These are phyloP conservation scores for Pulveroboletus sp. DNA, from an alignment of 768 basidiomycete species.

Conservation along the genomic window DNA sequence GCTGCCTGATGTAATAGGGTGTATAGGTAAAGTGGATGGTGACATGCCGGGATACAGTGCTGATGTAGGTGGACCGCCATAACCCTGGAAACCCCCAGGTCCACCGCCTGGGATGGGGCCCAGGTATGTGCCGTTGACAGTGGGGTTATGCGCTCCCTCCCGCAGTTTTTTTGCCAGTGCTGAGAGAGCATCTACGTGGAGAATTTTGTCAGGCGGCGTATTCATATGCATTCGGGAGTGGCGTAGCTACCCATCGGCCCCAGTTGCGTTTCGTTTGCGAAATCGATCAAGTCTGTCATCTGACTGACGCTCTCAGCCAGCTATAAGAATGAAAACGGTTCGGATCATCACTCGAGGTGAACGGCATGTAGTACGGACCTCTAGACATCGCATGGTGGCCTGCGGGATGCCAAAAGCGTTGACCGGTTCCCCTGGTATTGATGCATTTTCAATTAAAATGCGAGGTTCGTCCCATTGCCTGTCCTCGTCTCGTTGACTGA, in stretches of 20 bases:
- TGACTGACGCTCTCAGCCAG: conserved; percentile 80
- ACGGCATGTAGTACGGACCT: conserved; percentile 43
- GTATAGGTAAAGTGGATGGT: conserved; percentile 43
- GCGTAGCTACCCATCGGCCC: conserved; percentile 65
- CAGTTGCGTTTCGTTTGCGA: conserved; percentile 48
- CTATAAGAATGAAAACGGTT: conserved; percentile 31
- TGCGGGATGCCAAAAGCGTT: conserved; percentile 89
- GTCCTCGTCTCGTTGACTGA: conserved; percentile 45
- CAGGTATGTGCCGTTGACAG: conserved; percentile 18
- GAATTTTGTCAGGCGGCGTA: conserved; percentile 18
- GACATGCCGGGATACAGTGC: conserved; percentile 47
- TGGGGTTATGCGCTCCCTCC: conserved; percentile 17
- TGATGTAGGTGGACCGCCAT: conserved; percentile 32
- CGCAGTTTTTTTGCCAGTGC: conserved; percentile 40
- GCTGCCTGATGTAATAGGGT: conserved; percentile 38
- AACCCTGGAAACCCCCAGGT: conserved; percentile 23
- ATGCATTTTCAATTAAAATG: conserved; percentile 54
- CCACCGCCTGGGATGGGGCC: conserved; percentile 15
- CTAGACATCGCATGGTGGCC: conserved; percentile 85
- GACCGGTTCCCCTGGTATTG: conserved; percentile 80
- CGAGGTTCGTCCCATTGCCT: conserved; percentile 68
- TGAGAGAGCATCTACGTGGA: conserved; percentile 42
- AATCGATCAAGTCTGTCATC: conserved; percentile 76
- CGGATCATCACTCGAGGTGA: background rate
- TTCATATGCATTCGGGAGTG: conserved; percentile 25